Percentiles rank a stretch among this genome's conserved stretches.
These are phyloP conservation scores for Gelatoporia subvermispora DNA, from an alignment of 768 basidiomycete species.

Conservation along the genomic window DNA sequence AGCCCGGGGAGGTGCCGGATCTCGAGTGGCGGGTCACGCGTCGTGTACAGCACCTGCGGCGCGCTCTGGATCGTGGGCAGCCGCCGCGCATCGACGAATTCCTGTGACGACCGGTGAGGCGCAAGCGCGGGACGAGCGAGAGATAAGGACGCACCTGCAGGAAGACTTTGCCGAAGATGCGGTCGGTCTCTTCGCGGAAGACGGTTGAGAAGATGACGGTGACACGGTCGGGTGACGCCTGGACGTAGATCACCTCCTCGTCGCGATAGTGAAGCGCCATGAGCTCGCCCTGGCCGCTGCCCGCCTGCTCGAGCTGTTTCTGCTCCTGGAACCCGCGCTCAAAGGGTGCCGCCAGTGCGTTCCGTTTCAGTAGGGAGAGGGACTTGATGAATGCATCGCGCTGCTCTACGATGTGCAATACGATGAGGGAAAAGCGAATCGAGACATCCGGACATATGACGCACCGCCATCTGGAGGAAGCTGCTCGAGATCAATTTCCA, in stretches of 20 bases:
- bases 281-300: constrained; percentile 66
- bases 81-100: constrained; percentile 98
- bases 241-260: constrained; percentile 95
- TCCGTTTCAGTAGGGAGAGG: constrained; percentile 83
- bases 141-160: constrained; percentile 63
- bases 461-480: constrained; percentile 77
- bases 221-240: constrained; percentile 90
- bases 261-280: constrained; percentile 95
- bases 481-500: constrained; percentile 84
- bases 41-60: constrained; percentile 94
- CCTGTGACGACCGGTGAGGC: constrained; percentile 39
- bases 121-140: constrained; percentile 1
- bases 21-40: constrained; percentile 94
- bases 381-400: constrained; percentile 78
- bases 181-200: constrained; percentile 95
- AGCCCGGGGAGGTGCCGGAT: constrained; percentile 84
- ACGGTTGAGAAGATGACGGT: constrained; percentile 97
- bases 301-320: constrained; percentile 75
- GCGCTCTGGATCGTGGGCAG: constrained; percentile 92
- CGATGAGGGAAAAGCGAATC: not conserved
- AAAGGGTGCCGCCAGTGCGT: constrained; percentile 92
- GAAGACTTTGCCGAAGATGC: constrained; percentile 97
- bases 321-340: constrained; percentile 82
- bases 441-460: constrained; percentile 25
- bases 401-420: constrained; percentile 48